Conservation (phyloP, 257 asterid species). For the Solanum neorickii region DNA sequence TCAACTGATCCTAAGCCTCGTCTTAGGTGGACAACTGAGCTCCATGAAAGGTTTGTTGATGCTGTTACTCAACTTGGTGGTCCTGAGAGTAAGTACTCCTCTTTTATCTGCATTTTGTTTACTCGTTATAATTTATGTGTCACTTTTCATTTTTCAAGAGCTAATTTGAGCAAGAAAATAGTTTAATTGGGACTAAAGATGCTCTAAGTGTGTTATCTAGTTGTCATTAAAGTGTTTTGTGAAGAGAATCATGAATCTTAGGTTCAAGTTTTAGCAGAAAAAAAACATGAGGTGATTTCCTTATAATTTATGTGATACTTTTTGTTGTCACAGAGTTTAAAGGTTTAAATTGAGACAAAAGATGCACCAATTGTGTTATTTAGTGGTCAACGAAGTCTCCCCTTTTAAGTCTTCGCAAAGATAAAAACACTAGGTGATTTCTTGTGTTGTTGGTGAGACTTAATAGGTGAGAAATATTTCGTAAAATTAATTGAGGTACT, state of each 20-base stretch:
- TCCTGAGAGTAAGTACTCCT: constrained; percentile 47
- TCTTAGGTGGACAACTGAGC: constrained; percentile 69
- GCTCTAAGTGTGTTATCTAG: not conserved
- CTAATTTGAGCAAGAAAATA: too few species aligned
- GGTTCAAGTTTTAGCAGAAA: not conserved
- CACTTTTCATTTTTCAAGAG: not conserved
- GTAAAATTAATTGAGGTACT: not conserved
- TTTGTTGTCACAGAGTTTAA: not conserved
- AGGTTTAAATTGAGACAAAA: not conserved
- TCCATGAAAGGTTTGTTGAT: constrained; percentile 58
- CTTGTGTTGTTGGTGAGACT: not conserved
- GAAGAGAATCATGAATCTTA: not conserved
- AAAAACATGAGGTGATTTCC: fast-evolving
- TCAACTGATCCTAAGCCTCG: constrained; percentile 69
- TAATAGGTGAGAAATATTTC: not conserved
- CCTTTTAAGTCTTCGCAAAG: fast-evolving
- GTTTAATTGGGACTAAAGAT: not conserved
- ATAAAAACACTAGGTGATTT: not conserved
- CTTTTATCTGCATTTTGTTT: not conserved
- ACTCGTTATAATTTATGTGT: not conserved
- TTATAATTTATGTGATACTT: not conserved
- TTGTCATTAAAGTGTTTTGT: not conserved
- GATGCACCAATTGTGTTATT: not conserved
- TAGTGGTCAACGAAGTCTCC: not conserved
- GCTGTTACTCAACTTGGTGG: constrained; percentile 78